Evolutionary conservation across 495 filamentous ascomycete genomes (phyloP), one percentile per base, ranked within the genome.

Genomic region (Podospora conica): DNA sequence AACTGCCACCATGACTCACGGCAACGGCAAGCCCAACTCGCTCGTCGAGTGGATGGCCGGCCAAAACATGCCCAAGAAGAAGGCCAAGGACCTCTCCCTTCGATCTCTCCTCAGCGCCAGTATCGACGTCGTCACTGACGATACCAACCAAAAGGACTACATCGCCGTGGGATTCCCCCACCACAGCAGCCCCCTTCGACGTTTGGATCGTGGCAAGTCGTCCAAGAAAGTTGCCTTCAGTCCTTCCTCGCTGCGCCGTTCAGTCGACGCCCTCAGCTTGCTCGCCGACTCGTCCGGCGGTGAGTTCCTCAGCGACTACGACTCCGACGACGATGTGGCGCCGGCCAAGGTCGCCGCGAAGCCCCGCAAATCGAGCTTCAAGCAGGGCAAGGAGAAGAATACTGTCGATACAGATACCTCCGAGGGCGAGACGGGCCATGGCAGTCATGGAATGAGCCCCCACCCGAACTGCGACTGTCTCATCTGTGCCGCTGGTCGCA

Each of bases 41-140:
- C 25, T 75, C 23, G 55, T 65, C 9, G 79, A 82, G 67, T 82
- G 80, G 80, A 70, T 80, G 60, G 61, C 79, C 1, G 79, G 79
- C 29, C 75, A 74, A 53, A 79, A 78, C 24, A 31, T 77, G 29
- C 54, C 64, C 6, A 65, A 18, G 9, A n/a, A 25, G 10, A 63
- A 56, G 22, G 69, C 61, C 20, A 74, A 70, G 61, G 57, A 68
- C n/a, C n/a, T n/a, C n/a, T 48, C 28, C 15, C 53, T 21, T 22
- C 71, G 68, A 4, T 58, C 57, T 21, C 68, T 78, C 22, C 65
- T 77, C 53, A 67, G 66, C 9, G 48, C 25, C 55, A 55, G 21
- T 20, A n/a, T 79, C 18, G 72, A 76, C 27, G 53, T 82, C 8
- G 59, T 73, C 15, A 79, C 79, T 10, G 76, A 82, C 59, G 77